Base-by-base conservation (phyloP, 192 early-diverging fungal species). In the Entomortierella chlamydospora region DNA sequence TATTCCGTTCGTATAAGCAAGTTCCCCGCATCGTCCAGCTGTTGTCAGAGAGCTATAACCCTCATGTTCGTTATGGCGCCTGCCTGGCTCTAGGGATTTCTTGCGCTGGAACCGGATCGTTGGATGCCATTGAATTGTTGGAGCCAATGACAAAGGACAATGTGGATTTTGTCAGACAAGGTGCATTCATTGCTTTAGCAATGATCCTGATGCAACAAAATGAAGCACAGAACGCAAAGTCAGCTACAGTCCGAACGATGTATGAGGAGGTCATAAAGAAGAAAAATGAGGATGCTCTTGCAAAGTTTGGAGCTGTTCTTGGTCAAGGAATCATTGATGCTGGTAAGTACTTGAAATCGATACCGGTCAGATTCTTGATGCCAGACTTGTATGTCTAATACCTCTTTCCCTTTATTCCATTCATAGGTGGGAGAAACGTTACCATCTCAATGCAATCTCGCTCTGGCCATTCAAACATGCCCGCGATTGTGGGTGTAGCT, bases 21-120 rank as follows among this genome's bases (percentile, higher is more conserved):
- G 97, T 99, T 26, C 98, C 98, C n/a, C 89, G 97, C 30, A 91
- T 99, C 71, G 98, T 99, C 22, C 96, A 99, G 89, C 88, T 99
- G 8, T 86, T 99, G 39, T 90, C 96, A 31, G 96, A 99, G 83
- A 97, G 95, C 83, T 99, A 94, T 83, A 99, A 99, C 86, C 97
- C 98, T 51, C 96, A 99, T 67, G 98, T 99, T 28, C 93, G 98
- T 15, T 95, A 98, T 70, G 98, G 98, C 34, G 96, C 97, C 9
- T 93, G 96, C 43, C 74, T 99, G 55, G 98, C 98, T 18, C 87
- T 99, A 37, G 98, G 97, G 57, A 98, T 99, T 81, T 93, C 97
- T 26, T 99, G 97, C 49, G 97, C 98, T 15, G 97, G 97, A 37
- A 96, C 97, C 8, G 97, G 95, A 12, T 91, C 92, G 22, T 62